Conservation (phyloP, 768 basidiomycete species). For the Pulveroboletus sp. region DNA sequence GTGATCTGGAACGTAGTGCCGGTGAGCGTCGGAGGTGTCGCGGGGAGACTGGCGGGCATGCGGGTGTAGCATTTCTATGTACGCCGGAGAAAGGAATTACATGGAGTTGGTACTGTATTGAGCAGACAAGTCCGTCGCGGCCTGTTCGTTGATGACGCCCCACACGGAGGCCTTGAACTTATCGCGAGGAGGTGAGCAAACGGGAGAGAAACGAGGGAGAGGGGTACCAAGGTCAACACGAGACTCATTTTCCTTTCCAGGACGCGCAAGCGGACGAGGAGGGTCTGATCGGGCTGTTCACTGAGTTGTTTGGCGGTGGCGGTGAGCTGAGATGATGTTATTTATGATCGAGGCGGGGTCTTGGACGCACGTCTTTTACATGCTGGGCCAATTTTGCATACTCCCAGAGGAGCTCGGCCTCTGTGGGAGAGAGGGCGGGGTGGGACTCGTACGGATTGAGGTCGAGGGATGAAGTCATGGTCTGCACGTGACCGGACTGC, state of each 20-base stretch:
- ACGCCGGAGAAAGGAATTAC: constrained; percentile 1
- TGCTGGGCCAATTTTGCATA: constrained; percentile 84
- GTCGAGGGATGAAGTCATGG: constrained; percentile 25
- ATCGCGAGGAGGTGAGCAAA: constrained; percentile 6
- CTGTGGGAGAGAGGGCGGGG: constrained; percentile 58
- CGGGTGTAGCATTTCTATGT: constrained; percentile 31
- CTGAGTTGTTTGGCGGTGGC: constrained; percentile 64
- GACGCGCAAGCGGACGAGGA: constrained; percentile 70
- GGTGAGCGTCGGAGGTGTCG: constrained; percentile 42
- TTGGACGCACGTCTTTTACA: constrained; percentile 61
- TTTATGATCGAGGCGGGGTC: background rate
- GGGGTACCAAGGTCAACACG: constrained; percentile 80
- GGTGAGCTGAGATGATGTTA: constrained; percentile 45
- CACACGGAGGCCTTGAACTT: constrained; percentile 97
- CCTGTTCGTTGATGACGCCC: constrained; percentile 86
- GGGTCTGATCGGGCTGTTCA: constrained; percentile 70
- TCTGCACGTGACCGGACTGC: background rate
- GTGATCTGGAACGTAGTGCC: constrained; percentile 84
- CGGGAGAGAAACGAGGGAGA: background rate
- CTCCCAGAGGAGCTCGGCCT: constrained; percentile 87
- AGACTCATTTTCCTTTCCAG: constrained; percentile 95
- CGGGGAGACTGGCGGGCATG: constrained; percentile 48
- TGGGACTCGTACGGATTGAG: constrained; percentile 74
- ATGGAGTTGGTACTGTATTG: constrained; percentile 11
- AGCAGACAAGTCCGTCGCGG: constrained; percentile 24